Evolutionary conservation across 129 eudicot species (phyloP).

Genomic region (Rutidosis leptorrhynchoides): DNA sequence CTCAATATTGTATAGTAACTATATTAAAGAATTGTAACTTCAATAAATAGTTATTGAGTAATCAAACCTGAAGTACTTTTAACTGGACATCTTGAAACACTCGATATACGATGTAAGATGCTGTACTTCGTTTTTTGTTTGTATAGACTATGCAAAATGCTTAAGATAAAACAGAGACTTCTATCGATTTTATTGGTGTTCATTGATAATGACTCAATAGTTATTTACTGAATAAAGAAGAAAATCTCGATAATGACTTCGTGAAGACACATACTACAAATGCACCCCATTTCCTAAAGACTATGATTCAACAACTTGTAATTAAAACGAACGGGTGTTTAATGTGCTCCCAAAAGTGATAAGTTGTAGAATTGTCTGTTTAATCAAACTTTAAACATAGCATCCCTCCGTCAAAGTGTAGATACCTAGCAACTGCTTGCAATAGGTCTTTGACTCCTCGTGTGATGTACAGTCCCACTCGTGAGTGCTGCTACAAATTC

Average conservation of each 20-base stretch:
- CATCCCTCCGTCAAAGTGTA: not conserved
- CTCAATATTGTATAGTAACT: too few species aligned
- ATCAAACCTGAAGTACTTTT: not conserved
- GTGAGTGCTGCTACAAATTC: conserved; percentile 4
- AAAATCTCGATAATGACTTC: not conserved
- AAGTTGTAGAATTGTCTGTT: not conserved
- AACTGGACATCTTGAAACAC: not conserved
- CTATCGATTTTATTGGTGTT: not conserved
- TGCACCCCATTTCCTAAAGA: not conserved
- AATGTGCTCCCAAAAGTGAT: not conserved
- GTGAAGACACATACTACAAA: too few species aligned
- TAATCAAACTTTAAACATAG: not conserved
- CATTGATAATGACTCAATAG: not conserved
- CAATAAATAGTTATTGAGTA: not conserved
- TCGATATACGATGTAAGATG: not conserved
- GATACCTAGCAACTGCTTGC: not conserved
- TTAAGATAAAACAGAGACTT: not conserved
- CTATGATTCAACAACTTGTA: not conserved
- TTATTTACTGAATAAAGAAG: not conserved
- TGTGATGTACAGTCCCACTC: not conserved
- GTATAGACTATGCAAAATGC: not conserved
- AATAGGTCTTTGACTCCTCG: not conserved
- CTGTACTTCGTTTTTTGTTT: not conserved
- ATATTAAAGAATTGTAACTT: not conserved
- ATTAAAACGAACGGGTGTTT: not conserved